A percentile compares a stretch with the other conserved stretches of the same genome.
Evolutionary conservation across 768 basidiomycete species (phyloP).

Genomic region (Leccinum aurantiacum): DNA sequence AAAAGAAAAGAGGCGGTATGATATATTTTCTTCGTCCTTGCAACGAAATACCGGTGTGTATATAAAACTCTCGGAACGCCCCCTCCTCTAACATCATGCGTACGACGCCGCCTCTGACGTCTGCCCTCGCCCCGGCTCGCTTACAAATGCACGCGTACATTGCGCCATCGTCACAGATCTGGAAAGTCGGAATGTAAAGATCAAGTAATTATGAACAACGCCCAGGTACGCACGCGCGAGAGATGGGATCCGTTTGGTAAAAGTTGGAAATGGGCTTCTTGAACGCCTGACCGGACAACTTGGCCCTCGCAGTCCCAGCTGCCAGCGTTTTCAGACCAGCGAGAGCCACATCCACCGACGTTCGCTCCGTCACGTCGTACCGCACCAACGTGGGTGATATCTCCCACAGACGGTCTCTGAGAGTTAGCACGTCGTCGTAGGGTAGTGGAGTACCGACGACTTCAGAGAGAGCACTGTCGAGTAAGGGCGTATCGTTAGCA

Average conservation of each 20-base stretch:
- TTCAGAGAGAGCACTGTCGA: too few relatives aligned
- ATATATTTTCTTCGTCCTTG: slow-evolving; percentile 9
- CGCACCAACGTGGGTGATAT: slow-evolving; percentile 87
- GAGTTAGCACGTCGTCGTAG: slow-evolving; percentile 80
- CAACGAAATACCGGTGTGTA: slow-evolving; percentile 4
- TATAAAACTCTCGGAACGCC: not conserved
- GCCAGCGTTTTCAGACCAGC: slow-evolving; percentile 66
- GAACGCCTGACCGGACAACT: slow-evolving; percentile 60
- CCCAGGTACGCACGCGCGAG: slow-evolving; percentile 83
- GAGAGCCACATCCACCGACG: slow-evolving; percentile 69
- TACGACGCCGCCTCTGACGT: slow-evolving; percentile 11
- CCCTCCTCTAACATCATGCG: slow-evolving; percentile 9
- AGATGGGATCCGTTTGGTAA: slow-evolving; percentile 95
- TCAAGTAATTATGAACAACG: not conserved
- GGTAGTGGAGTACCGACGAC: slow-evolving; percentile 62
- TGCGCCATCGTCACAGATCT: slow-evolving; percentile 97
- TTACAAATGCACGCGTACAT: slow-evolving; percentile 84
- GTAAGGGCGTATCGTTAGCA: too few relatives aligned
- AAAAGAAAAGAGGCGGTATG: not conserved
- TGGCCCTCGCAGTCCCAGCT: slow-evolving; percentile 49
- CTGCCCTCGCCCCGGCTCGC: slow-evolving; percentile 36
- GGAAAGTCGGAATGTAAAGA: slow-evolving; percentile 1
- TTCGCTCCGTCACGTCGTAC: slow-evolving; percentile 78
- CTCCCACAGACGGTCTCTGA: slow-evolving; percentile 96
- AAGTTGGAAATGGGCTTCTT: slow-evolving; percentile 87